Percentiles rank a stretch among this genome's conserved stretches.
These are phyloP conservation scores for Mycogone perniciosa DNA, from an alignment of 2,329 filamentous ascomycete genomes.

Conservation along the genomic window DNA sequence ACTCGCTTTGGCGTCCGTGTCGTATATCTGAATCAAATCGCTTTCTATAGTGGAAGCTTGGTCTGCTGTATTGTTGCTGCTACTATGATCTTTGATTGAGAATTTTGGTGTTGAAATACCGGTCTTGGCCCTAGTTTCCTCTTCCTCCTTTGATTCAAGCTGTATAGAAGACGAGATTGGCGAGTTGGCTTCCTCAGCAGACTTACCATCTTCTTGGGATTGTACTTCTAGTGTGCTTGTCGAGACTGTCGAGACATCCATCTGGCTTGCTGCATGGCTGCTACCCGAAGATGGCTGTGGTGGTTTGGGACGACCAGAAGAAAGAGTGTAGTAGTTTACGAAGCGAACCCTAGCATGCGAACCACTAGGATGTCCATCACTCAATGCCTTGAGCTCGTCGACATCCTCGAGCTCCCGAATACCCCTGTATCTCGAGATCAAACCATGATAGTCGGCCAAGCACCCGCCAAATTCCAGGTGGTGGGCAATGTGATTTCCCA, in stretches of 20 bases:
- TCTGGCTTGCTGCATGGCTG: conserved; percentile 3
- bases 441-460: conserved; percentile 66
- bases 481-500: conserved; percentile 67
- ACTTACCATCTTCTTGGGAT: not conserved
- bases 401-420: conserved; percentile 67
- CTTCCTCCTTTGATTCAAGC: too few relatives aligned
- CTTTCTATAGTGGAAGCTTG: too few relatives aligned
- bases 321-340: conserved; percentile 86
- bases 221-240: not conserved
- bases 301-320: conserved; percentile 61
- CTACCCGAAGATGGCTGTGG: conserved; percentile 15
- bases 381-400: conserved; percentile 42
- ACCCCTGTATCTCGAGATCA: conserved; percentile 63
- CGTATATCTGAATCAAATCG: not conserved
- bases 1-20: not conserved
- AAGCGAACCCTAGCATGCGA: conserved; percentile 60
- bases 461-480: conserved; percentile 79
- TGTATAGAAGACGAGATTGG: too few relatives aligned
- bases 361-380: conserved; percentile 13
- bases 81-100: too few relatives aligned
- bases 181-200: not conserved
- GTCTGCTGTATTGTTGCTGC: too few relatives aligned
- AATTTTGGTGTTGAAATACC: too few relatives aligned
- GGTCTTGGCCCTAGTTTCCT: too few relatives aligned
- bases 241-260: not conserved